These are phyloP conservation scores for Tylopilus balloui DNA, from an alignment of 768 basidiomycete species.

Conservation along the genomic window DNA sequence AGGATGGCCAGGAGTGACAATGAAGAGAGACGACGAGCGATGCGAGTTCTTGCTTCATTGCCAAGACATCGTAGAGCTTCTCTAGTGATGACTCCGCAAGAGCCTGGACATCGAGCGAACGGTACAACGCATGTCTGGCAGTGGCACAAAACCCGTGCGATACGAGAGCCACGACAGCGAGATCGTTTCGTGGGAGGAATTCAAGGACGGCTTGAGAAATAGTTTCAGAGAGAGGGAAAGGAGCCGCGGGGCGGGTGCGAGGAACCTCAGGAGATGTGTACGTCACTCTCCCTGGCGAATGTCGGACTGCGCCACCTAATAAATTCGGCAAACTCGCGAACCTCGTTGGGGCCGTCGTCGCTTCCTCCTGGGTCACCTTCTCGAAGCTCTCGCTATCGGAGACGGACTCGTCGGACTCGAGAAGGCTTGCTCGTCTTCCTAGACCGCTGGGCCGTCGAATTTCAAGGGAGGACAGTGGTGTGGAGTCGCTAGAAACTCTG, in stretches of 20 bases:
- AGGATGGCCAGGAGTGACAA: constrained; percentile 24
- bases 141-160: constrained; percentile 21
- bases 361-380: neutral
- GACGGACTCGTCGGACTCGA: constrained; percentile 17
- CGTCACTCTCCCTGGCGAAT: constrained; percentile 1
- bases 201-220: constrained; percentile 21
- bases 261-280: neutral
- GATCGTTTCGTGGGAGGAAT: constrained; percentile 17
- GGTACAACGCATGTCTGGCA: constrained; percentile 24
- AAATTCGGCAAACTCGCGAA: constrained; percentile 21
- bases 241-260: neutral
- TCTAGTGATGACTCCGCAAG: constrained; percentile 10
- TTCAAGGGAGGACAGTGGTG: constrained; percentile 26
- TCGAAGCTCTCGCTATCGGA: constrained; percentile 6
- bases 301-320: constrained; percentile 11
- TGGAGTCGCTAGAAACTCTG: constrained; percentile 21
- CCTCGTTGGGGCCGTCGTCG: neutral
- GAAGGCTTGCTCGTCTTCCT: constrained; percentile 28
- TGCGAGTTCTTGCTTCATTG: constrained; percentile 20
- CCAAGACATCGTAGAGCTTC: constrained; percentile 20
- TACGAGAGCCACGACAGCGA: constrained; percentile 21
- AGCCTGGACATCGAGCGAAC: constrained; percentile 16
- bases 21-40: constrained; percentile 20
- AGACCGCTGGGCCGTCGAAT: constrained; percentile 32
- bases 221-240: constrained; percentile 14